Evolutionary conservation across 495 filamentous ascomycete genomes (phyloP).

Genomic region (Neurospora tetrasperma): DNA sequence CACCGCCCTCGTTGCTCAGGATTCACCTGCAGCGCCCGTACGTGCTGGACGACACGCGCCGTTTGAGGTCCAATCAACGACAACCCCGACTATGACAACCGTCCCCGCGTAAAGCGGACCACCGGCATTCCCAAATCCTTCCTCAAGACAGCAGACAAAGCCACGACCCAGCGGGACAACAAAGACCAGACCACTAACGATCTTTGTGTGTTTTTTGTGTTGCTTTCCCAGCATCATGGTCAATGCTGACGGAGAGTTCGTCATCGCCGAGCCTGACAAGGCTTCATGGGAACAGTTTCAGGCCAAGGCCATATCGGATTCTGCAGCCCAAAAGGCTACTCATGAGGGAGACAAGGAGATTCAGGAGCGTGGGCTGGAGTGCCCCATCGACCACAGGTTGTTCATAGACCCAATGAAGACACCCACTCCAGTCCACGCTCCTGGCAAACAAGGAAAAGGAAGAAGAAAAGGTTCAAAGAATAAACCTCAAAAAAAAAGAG

Average conservation of each 20-base stretch:
- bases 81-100: slow-evolving; percentile 87
- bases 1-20: not conserved
- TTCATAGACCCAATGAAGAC: slow-evolving; percentile 97
- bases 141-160: slow-evolving; percentile 25
- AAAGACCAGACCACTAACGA: too few species aligned
- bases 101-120: slow-evolving; percentile 83
- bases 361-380: slow-evolving; percentile 79
- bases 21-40: not conserved
- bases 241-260: slow-evolving; percentile 93
- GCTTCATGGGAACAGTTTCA: slow-evolving; percentile 94
- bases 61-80: slow-evolving; percentile 75
- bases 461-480: too few species aligned
- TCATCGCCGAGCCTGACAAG: slow-evolving; percentile 88
- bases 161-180: too few species aligned
- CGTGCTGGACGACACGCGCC: not conserved
- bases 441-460: too few species aligned
- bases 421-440: slow-evolving; percentile 29
- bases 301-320: slow-evolving; percentile 76
- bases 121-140: slow-evolving; percentile 93
- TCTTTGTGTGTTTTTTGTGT: too few species aligned
- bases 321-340: slow-evolving; percentile 62
- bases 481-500: too few species aligned
- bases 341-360: slow-evolving; percentile 62
- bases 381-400: slow-evolving; percentile 89
- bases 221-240: slow-evolving; percentile 61